Conservation (phyloP, 768 basidiomycete species). For the Hygrophorus pudorinus region DNA sequence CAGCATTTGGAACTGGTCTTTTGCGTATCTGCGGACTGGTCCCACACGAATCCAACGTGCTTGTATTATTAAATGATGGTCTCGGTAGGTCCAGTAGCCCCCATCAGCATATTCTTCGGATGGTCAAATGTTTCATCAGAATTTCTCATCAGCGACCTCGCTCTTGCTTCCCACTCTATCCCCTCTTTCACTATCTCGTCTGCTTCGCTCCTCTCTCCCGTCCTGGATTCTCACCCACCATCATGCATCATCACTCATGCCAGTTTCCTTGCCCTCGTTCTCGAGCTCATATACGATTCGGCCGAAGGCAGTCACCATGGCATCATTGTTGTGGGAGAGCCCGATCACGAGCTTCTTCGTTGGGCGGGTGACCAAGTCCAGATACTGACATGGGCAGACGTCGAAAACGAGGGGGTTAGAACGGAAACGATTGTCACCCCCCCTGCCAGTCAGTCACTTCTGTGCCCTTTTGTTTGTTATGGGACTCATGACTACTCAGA, state of each 20-base stretch:
- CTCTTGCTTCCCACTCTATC: conserved; percentile 61
- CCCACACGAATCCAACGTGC: conserved; percentile 51
- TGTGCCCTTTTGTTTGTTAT: not conserved
- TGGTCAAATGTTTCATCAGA: conserved; percentile 28
- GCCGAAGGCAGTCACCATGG: conserved; percentile 39
- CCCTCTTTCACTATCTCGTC: conserved; percentile 58
- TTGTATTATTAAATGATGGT: conserved; percentile 72
- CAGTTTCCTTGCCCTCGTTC: conserved; percentile 52
- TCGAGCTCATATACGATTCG: conserved; percentile 64
- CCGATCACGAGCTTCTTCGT: conserved; percentile 33
- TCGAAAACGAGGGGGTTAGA: conserved; percentile 57
- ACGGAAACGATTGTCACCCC: conserved; percentile 34
- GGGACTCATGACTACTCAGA: conserved; percentile 24
- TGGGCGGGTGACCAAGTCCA: conserved; percentile 42
- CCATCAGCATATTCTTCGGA: not conserved
- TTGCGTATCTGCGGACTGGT: conserved; percentile 43
- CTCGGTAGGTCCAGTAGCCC: conserved; percentile 39
- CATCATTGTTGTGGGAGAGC: conserved; percentile 67
- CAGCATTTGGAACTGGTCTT: conserved; percentile 67
- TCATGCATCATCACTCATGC: conserved; percentile 68
- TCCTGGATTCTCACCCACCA: conserved; percentile 56
- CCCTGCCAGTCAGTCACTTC: conserved; percentile 38
- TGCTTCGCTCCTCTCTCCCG: conserved; percentile 47
- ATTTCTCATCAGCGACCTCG: conserved; percentile 73
- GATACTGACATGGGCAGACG: conserved; percentile 56